Evolutionary conservation across 768 basidiomycete species (phyloP).

Genomic region (Collybia nuda): DNA sequence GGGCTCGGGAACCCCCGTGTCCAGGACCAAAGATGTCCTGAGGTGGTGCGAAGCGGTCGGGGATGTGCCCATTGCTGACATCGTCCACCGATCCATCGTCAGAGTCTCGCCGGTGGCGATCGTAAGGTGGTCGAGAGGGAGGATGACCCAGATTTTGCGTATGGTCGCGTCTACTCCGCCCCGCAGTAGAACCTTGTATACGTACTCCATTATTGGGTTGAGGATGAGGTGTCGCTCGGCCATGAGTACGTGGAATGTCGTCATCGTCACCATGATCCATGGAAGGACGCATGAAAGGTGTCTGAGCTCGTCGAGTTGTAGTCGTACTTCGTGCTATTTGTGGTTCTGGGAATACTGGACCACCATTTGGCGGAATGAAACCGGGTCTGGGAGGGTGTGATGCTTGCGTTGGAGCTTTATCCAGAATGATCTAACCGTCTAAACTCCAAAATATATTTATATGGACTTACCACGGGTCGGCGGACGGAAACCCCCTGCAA

Average conservation of each 20-base stretch:
- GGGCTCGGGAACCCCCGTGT: neutral
- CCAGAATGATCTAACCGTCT: no score
- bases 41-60: neutral
- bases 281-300: neutral
- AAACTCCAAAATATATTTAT: no score
- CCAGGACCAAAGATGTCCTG: neutral
- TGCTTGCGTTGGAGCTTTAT: no score
- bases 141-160: neutral
- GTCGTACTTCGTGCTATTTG: neutral
- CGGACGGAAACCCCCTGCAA: no score
- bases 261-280: conserved; percentile 3
- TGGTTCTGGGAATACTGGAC: conserved; percentile 1
- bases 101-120: neutral
- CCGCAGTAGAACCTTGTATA: neutral
- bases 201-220: neutral
- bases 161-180: neutral
- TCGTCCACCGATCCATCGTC: neutral
- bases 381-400: neutral
- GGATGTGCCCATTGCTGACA: neutral
- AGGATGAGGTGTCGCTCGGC: neutral
- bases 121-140: neutral
- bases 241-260: neutral
- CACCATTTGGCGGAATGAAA: neutral
- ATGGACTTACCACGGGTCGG: no score
- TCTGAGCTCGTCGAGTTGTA: conserved; percentile 3